Evolutionary conservation across 805 yeast species (phyloP), one percentile per base, ranked within the genome.

Genomic region (Starmera amethionina): DNA sequence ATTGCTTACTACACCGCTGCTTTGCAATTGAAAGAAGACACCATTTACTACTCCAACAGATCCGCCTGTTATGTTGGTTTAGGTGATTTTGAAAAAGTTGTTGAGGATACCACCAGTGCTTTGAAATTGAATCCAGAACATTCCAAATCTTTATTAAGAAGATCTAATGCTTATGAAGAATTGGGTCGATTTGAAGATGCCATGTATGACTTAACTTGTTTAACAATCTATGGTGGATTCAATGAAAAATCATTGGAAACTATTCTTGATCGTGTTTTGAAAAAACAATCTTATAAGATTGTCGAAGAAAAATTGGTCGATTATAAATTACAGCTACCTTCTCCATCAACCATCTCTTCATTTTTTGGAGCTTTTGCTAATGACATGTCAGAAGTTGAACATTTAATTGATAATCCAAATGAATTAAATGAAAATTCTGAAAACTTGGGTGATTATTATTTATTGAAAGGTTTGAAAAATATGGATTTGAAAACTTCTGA

Each of bases 21-120:
- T 10, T 68, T 93, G 50, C 58, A 69, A 40, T 70, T 86, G 56
- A 81, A 82, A 58, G 63, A 71, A 50, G 97, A 93, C 62, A 88
- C 97, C 5, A 83, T 89, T 30, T 93, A 75, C 66, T 90, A 81
- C 67, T 87, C 97, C 46, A 93, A 93, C 70, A 79, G 97, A 64
- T 88, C 97, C 27, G 98, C 98, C 14, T 90, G 96, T 64, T 84
- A 84, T 65, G 83, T 89, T 39, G 86, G 94, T 8, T 68, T 85
- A 49, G 75, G 79, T 47, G 76, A 88, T 46, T 79, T 77, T 58
- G 87, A 85, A 52, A 81, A 87, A 59, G 96, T 89, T 36, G 73
- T 93, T 47, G 84, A 78, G 50, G 96, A 88, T 60, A 83, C 96
- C 42, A 77, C 95, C 16, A 74, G 72, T 45, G 98, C 97, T 27